These are phyloP conservation scores for Colletotrichum tropicale DNA, from an alignment of 2,329 filamentous ascomycete genomes.

Conservation along the genomic window DNA sequence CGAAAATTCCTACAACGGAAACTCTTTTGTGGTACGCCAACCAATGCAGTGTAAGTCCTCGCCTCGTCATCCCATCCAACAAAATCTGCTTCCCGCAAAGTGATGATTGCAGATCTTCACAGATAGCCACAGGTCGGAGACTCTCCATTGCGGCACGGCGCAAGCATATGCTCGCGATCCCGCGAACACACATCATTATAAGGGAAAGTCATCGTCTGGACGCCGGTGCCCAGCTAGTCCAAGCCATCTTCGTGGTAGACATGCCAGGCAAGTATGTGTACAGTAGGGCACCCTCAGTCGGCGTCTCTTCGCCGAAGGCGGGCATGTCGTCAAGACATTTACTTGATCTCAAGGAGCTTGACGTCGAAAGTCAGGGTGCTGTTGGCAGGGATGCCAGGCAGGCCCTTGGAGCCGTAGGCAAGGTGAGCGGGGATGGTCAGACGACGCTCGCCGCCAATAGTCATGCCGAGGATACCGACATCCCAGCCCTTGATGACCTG, in stretches of 20 bases:
- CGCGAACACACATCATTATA: slow-evolving; percentile 22
- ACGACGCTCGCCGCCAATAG: slow-evolving; percentile 90
- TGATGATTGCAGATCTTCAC: slow-evolving; percentile 40
- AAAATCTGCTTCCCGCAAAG: slow-evolving; percentile 40
- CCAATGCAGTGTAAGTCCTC: slow-evolving; percentile 54
- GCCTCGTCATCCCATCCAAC: slow-evolving; percentile 54
- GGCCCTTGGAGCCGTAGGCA: slow-evolving; percentile 85
- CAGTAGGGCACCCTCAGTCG: slow-evolving; percentile 5
- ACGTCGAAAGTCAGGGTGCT: slow-evolving; percentile 92
- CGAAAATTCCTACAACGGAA: slow-evolving; percentile 23
- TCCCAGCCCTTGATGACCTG: slow-evolving; percentile 99
- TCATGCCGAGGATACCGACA: slow-evolving; percentile 90
- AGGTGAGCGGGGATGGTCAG: slow-evolving; percentile 86
- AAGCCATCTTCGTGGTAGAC: slow-evolving; percentile 1
- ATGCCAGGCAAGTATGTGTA: slow-evolving; percentile 9
- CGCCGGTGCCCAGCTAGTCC: background rate
- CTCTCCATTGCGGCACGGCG: slow-evolving; percentile 44
- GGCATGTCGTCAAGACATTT: slow-evolving; percentile 36
- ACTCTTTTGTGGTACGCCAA: slow-evolving; percentile 50
- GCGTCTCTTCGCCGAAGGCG: slow-evolving; percentile 6
- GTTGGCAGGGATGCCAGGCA: slow-evolving; percentile 89
- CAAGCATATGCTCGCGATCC: slow-evolving; percentile 26
- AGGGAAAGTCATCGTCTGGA: slow-evolving; percentile 14
- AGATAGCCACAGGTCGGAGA: slow-evolving; percentile 53
- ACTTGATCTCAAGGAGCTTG: slow-evolving; percentile 85